Evolutionary conservation across 495 filamentous ascomycete species (phyloP), one percentile per base, ranked within the genome.

Genomic region (Aspergillus steynii): DNA sequence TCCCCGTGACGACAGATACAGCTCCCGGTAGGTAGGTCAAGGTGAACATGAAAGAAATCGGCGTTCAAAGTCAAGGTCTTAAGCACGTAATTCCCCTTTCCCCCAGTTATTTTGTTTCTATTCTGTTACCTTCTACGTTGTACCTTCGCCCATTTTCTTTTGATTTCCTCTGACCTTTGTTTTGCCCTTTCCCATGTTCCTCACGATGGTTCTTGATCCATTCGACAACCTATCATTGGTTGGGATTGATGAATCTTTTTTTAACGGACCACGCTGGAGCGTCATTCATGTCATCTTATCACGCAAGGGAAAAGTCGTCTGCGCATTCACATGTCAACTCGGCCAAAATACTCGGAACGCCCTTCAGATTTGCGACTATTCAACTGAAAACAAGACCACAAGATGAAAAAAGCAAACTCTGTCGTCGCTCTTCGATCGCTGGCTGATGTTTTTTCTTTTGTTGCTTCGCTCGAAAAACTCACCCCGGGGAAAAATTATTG

Each of bases 1-100:
- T 55, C 66, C 70, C 53, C 78, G 77, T 65, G 77, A 80, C 62
- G 79, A 82, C 55, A 71, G 79, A 46, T 82, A 82, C 65, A 70
- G 63, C 58, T 65, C 67, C 66, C 74, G 78, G 76, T 81, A 81
- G 74, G 72, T 69, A 55, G 53, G 51, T 50, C 7, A 29, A 34
- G 50, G 56, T 27, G 37, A 42, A 42, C 37, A 42, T 58, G 50
- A 48, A 45, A 32, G 31, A 42, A 47, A 51, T 62, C 50, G 53
- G 54, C 29, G 37, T 29, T 64, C 58, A 29, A 53, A 57, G 32
- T 49, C 49, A 25, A 46, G 59, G 49, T 25, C 14, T 60, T 56
- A 62, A 48, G 46, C 61, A 62, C 57, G 56, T 64, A 54, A 53
- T 52, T 56, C 51, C 50, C 63, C 54, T 50, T 55, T 45, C 61